Evolutionary conservation across 2,329 filamentous ascomycete genomes (phyloP).

Genomic region (Ophiostoma sp.): DNA sequence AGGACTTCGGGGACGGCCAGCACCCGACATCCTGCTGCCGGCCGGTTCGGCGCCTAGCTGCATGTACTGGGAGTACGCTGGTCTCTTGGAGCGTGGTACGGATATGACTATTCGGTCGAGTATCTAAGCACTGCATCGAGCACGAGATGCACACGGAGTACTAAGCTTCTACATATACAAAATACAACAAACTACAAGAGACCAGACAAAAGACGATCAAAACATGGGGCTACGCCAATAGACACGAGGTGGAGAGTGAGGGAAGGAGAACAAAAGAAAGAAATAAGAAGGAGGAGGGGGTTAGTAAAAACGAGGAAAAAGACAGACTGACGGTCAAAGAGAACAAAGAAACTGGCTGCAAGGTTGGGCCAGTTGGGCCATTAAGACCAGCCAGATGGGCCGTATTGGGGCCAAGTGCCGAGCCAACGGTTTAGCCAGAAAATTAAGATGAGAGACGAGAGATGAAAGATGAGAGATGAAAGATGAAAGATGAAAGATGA

Average conservation of each 20-base stretch:
- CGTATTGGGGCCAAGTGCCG: neutral
- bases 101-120: too few relatives aligned
- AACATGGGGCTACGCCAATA: neutral
- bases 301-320: neutral
- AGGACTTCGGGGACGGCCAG: neutral
- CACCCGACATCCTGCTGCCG: neutral
- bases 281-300: neutral
- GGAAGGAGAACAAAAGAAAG: neutral
- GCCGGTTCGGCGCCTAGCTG: neutral
- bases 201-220: neutral
- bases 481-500: too few relatives aligned
- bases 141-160: neutral
- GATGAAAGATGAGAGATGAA: too few relatives aligned
- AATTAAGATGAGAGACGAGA: too few relatives aligned
- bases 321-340: slow-evolving; percentile 7
- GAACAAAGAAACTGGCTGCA: slow-evolving; percentile 11
- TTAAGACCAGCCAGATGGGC: neutral
- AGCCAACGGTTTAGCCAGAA: neutral
- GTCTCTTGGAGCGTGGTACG: too few relatives aligned
- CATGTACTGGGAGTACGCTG: neutral
- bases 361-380: neutral
- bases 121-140: neutral
- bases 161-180: neutral
- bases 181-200: neutral
- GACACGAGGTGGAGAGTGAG: too few relatives aligned